phyloP scores from a whole-genome alignment of 2,329 filamentous ascomycete genomes.

The Teratosphaeriaceae sp. region DNA sequence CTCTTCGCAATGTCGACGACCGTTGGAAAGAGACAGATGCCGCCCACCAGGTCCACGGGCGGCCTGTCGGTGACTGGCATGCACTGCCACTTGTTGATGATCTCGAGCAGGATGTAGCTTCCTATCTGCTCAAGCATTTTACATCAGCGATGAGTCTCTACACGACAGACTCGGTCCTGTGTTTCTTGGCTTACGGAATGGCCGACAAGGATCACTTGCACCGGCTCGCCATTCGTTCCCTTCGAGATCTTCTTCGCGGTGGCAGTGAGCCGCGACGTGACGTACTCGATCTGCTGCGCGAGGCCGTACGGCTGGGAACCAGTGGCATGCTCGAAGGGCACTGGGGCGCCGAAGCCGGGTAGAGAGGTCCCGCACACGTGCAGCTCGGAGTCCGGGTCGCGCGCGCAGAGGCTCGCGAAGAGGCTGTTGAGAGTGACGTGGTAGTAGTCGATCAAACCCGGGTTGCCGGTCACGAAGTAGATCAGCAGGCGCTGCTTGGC shows the following conservation, averaged over 20 bases:
- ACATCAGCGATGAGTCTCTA: no score
- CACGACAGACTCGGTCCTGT: no score
- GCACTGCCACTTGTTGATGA: constrained; percentile 8
- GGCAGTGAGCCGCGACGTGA: background rate
- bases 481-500: constrained; percentile 40
- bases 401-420: constrained; percentile 2
- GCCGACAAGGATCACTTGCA: constrained; percentile 35
- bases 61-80: background rate
- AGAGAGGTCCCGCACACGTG: constrained; percentile 35
- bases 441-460: constrained; percentile 70
- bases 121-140: no score
- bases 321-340: background rate
- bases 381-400: constrained; percentile 23
- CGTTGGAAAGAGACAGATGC: constrained; percentile 41
- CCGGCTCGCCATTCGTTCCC: constrained; percentile 20
- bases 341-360: constrained; percentile 35
- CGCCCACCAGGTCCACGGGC: constrained; percentile 18
- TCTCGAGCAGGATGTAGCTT: constrained; percentile 40
- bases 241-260: background rate
- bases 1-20: constrained; percentile 41
- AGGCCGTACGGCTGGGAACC: constrained; percentile 21
- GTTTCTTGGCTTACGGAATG: no score
- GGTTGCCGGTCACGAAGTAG: constrained; percentile 71
- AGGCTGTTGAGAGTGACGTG: constrained; percentile 38
- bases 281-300: constrained; percentile 43